phyloP scores from a whole-genome alignment of 1,284 basidiomycete genomes.

The Amylostereum chailletii region DNA sequence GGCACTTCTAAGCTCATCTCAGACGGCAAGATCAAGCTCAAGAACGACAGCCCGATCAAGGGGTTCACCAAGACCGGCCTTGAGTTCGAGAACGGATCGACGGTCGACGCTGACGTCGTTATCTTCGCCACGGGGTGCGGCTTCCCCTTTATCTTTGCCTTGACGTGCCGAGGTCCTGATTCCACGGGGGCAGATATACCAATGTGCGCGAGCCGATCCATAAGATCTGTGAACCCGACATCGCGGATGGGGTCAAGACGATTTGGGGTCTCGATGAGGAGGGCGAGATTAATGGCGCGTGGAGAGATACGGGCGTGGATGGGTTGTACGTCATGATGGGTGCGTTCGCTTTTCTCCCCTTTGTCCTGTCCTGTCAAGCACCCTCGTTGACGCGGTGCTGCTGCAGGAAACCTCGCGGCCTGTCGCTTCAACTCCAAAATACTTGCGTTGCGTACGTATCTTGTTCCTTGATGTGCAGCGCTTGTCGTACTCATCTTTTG shows the following conservation, averaged over 20 bases:
- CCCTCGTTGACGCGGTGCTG: conserved; percentile 7
- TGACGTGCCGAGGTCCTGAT: not conserved
- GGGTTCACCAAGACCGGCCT: conserved; percentile 26
- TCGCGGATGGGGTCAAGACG: conserved; percentile 33
- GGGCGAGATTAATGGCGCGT: conserved; percentile 45
- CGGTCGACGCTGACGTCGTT: conserved; percentile 36
- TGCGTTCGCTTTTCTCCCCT: conserved; percentile 13
- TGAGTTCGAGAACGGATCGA: conserved; percentile 32
- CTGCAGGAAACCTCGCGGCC: conserved; percentile 41
- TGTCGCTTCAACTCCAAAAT: conserved; percentile 50
- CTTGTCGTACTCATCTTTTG: not conserved
- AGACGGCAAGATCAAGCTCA: conserved; percentile 36
- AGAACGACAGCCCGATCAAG: conserved; percentile 28
- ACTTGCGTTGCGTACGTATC: conserved; percentile 44
- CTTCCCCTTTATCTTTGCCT: not conserved
- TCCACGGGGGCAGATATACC: conserved; percentile 24
- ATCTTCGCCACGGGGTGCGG: conserved; percentile 32
- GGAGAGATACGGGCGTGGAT: conserved; percentile 39
- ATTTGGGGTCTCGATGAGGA: conserved; percentile 54
- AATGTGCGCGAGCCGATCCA: conserved; percentile 30
- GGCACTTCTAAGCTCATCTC: conserved; percentile 18
- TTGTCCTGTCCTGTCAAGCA: not conserved
- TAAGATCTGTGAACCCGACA: conserved; percentile 38
- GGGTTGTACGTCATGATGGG: conserved; percentile 54
- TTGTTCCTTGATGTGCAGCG: conserved; percentile 1